Percentiles rank a stretch among this genome's conserved stretches.
These are phyloP conservation scores for Fusarium sp. DNA, from an alignment of 2,329 filamentous ascomycete species.

Conservation along the genomic window DNA sequence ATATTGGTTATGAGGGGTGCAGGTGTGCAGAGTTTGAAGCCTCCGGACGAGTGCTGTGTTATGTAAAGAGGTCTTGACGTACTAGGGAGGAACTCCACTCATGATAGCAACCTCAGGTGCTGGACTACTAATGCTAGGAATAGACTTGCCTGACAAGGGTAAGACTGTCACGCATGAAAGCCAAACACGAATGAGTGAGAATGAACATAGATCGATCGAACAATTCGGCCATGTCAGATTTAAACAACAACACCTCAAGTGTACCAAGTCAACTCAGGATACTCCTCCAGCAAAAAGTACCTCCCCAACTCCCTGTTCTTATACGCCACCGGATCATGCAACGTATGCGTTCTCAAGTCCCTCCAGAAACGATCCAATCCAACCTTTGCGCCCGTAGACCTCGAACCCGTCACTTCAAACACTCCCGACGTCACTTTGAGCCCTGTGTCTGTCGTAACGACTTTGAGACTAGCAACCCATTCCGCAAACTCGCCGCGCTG, in stretches of 20 bases:
- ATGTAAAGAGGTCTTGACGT: slow-evolving; percentile 10
- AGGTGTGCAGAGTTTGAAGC: background rate
- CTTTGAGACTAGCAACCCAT: slow-evolving; percentile 59
- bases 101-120: no score
- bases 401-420: slow-evolving; percentile 69
- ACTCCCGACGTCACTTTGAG: slow-evolving; percentile 65
- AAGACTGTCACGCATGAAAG: no score
- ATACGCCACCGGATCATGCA: slow-evolving; percentile 78
- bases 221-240: no score
- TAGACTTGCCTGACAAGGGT: no score
- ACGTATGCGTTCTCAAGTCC: slow-evolving; percentile 75
- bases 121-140: no score
- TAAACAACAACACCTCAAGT: background rate
- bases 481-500: slow-evolving; percentile 74
- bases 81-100: no score
- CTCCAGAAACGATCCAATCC: slow-evolving; percentile 77
- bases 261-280: slow-evolving; percentile 59
- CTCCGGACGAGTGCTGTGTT: slow-evolving; percentile 36
- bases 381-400: slow-evolving; percentile 70
- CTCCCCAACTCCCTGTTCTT: slow-evolving; percentile 75
- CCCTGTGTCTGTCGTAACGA: slow-evolving; percentile 66
- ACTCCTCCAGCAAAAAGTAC: slow-evolving; percentile 69
- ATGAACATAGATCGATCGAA: no score
- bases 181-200: no score
- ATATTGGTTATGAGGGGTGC: slow-evolving; percentile 2